Conservation (phyloP, 176 grass and related monocot genomes). For the Olyra latifolia region DNA sequence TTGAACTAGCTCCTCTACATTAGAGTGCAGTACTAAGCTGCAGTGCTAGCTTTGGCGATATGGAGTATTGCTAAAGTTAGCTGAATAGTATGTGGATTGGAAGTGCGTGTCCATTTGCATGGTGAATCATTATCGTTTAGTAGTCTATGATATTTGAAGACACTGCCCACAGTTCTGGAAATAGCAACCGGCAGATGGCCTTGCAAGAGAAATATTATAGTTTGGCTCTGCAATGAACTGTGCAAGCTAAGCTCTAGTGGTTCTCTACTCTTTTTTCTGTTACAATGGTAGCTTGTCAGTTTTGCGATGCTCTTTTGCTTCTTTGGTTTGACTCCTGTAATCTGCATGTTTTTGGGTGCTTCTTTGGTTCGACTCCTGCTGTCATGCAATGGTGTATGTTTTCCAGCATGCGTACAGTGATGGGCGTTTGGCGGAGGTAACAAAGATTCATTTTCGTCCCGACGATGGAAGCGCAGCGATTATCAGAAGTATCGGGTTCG, state of each 20-base stretch:
- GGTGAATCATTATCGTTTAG: not conserved
- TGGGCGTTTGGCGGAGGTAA: conserved; percentile 73
- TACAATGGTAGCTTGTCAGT: not conserved
- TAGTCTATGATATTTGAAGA: not conserved
- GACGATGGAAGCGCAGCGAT: conserved; percentile 50
- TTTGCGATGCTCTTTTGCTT: not conserved
- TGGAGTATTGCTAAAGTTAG: not conserved
- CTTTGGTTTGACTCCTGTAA: not conserved
- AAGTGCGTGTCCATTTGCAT: not conserved
- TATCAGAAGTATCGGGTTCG: conserved; percentile 62
- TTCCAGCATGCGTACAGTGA: conserved; percentile 81
- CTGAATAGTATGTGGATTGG: not conserved
- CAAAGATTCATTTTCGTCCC: conserved; percentile 58
- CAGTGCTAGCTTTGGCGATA: not conserved
- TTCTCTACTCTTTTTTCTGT: not conserved
- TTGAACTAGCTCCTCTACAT: not conserved
- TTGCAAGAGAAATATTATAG: not conserved
- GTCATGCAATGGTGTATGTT: conserved; percentile 9
- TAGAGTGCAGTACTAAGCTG: not conserved
- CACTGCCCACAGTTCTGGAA: not conserved
- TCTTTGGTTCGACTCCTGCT: conserved; percentile 23
- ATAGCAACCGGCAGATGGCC: not conserved
- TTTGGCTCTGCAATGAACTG: not conserved
- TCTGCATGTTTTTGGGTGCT: not conserved
- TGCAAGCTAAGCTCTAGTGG: not conserved